Base-by-base conservation (phyloP, 495 filamentous ascomycete species). In the Sabuloglossum arenarium region DNA sequence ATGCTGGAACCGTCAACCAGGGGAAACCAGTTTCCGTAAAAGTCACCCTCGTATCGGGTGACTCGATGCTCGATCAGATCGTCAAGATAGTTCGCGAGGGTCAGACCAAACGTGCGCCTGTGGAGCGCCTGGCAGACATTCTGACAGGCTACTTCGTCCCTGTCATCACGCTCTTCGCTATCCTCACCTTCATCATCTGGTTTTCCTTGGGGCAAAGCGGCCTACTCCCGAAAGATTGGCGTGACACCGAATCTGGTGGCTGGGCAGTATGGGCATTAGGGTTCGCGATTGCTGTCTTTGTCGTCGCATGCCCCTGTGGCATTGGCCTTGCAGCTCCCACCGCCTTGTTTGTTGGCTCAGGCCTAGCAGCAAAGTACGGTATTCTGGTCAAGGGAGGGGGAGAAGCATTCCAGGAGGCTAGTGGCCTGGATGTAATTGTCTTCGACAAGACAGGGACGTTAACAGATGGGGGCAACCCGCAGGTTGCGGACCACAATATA, bases 361-460 rank as follows among this genome's bases (percentile, higher is more conserved):
- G 88, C 0, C 66, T 97, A 2, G 90, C 91, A 14, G 90, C 90
- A 3, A 81, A 84, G 60, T 71, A 89, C 62, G 90, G 91, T 5
- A 93, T 97, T 52, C 70, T 97, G 3, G 90, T 88, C 58, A 90
- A 91, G 66, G 90, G 90, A n/a, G 90, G 90, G 19, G 91, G 90
- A 25, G 87, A 94, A 63, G 90, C 91, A 0, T 96, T 97, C 62
- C 86, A 97, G 67, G 88, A 93, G 69, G 88, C 91, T 11, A 93
- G 87, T 59, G 74, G 74, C 3, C 73, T 96, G 6, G 85, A 93
- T 64, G 82, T 80, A 55, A 79, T 96, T 23, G 87, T 96, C 14
- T 96, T 97, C 61, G 90, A 97, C 71, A 97, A 97, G 71, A 97
- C 90, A 0, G 90, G 90, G 0, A 97, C 90, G 0, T 69, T 97